These are phyloP conservation scores for Hordeum pubiflorum DNA, from an alignment of 202 grass and related monocot genomes.

Conservation along the genomic window DNA sequence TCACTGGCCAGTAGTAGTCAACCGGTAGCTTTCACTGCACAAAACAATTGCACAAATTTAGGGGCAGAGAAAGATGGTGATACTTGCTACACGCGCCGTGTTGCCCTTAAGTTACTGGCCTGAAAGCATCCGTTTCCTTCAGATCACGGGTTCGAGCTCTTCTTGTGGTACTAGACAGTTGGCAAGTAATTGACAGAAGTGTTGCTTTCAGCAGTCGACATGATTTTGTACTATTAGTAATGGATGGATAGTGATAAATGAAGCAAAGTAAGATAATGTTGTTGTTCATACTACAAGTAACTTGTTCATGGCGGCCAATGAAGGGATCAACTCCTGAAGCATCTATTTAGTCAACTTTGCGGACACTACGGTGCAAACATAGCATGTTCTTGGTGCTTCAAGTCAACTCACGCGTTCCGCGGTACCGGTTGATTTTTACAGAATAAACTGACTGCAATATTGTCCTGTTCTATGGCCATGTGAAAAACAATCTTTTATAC, in stretches of 20 bases:
- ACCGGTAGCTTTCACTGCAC: slow-evolving; percentile 35
- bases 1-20: slow-evolving; percentile 9
- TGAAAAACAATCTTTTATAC: not conserved
- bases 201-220: slow-evolving; percentile 26
- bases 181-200: slow-evolving; percentile 14
- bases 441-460: not conserved
- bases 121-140: not conserved
- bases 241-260: not conserved
- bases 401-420: slow-evolving; percentile 16
- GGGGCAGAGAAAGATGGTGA: not conserved
- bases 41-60: slow-evolving; percentile 10
- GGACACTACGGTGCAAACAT: not conserved
- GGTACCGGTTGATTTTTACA: not conserved
- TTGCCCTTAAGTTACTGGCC: not conserved
- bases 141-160: slow-evolving; percentile 6
- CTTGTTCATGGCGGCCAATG: not conserved
- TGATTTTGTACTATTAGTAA: not conserved
- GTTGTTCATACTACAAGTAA: not conserved
- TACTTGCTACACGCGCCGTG: not conserved
- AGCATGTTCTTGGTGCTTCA: slow-evolving; percentile 10
- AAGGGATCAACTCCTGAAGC: not conserved
- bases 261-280: not conserved
- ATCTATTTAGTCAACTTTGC: slow-evolving; percentile 5
- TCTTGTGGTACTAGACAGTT: slow-evolving; percentile 19
- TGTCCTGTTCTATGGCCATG: not conserved